Evolutionary conservation across 75 land plant genomes (phyloP), one percentile per base, ranked within the genome.

Genomic region (Pinus taeda): DNA sequence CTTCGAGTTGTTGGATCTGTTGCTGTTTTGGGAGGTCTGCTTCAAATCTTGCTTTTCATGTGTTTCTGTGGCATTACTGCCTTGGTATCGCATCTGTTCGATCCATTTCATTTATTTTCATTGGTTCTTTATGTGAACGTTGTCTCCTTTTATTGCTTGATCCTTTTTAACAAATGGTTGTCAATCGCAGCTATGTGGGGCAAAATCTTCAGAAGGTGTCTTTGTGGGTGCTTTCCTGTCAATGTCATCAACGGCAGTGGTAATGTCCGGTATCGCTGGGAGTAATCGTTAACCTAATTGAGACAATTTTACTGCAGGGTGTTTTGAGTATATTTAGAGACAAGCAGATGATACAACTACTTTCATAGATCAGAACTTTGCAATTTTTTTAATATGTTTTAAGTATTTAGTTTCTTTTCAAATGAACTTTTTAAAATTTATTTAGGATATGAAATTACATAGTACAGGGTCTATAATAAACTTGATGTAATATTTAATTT

Each of bases 211-310:
- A 53, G 99, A 97, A 80, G 99, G 99, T 57, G 88, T 97, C 3
- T 97, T 97, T 85, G 94, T 97, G 55, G 99, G 99, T 64, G 95
- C 88, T 22, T 93, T 97, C 65, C 78, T 97, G 73, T 97, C 99
- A n/a, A 97, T 97, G 98, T 97, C 99, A 33, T 97, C 99, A 37
- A 97, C 99, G 15, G 98, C 98, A 79, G 99, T 97, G 97, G 98
- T 96, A 90, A 74, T 29, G 29, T 70, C 64, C 39, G 65, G 72
- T 57, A 21, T 57, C 60, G 14, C 60, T 49, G 12, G 55, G 11
- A 49, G 12, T 49, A 49, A 49, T 9, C 12, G 2, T 49, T 49
- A 49, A 49, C 55, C 55, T 49, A 49, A 49, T 49, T 49, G 12
- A 49, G 55, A 49, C 55, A 49, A 49, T 49, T 49, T 49, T 9